Evolutionary conservation across 202 grass and related monocot genomes (phyloP), one percentile per base, ranked within the genome.

Genomic region (Bolboschoenoplectus hybrid): DNA sequence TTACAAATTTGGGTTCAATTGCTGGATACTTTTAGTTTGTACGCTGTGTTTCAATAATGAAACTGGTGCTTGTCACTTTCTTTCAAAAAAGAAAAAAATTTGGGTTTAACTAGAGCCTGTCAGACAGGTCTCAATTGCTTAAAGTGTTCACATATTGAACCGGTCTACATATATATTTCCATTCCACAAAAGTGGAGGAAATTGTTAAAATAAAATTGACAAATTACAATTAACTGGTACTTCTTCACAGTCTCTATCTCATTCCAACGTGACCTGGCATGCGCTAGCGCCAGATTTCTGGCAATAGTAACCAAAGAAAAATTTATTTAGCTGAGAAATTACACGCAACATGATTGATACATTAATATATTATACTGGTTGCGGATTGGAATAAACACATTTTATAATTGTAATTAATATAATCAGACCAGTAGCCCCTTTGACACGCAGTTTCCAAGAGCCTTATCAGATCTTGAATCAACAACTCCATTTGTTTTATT

Each of bases 341-440:
- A 49, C 49, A 73, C 43, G 3, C 72, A 76, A 6, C 47, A 35
- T 11, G 26, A 76, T 74, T 75, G 46, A 75, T 51, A 36, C 72
- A 75, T 32, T 75, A 52, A 34, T 10, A 35, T 35, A 75, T 75
- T 53, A 75, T 51, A 75, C 20, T 53, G 14, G 1, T 35, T 52
- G 4, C 45, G 2, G 19, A 75, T 75, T 14, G 12, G 73, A 55
- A 5, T 74, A 50, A 74, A 51, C n/a, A 51, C 20, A 3, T 51
- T 13, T 67, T 67, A 74, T 26, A 12, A 9, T 74, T 9, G 8
- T 32, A 3, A 26, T 26, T 26, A 26, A 26, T 26, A 26, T 26
- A 67, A 76, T 76, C 49, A 76, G 26, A 76, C 12, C 36, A 55
- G 10, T 53, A 55, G 10, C 71, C 2, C 10, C 1, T 35, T 74